Evolutionary conservation across 2,329 filamentous ascomycete species (phyloP), one percentile per base, ranked within the genome.

Genomic region (Monosporascus sp.): DNA sequence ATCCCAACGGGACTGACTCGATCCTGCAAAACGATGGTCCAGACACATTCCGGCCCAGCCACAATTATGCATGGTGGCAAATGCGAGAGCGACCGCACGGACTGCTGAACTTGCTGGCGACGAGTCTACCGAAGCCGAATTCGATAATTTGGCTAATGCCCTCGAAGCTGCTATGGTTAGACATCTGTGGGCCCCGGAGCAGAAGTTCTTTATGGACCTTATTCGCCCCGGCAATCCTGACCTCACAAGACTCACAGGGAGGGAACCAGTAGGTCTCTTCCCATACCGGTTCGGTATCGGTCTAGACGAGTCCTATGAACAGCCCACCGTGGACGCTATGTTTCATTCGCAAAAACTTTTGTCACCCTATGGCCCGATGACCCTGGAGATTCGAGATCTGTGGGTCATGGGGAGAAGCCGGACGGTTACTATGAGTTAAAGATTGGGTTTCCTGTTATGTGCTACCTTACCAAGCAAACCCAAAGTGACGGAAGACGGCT

Each of bases 21-120:
- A 58, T 64, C 20, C 55, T 70, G 44, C 63, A 62, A 51, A 63
- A 65, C 20, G 62, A 71, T 47, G 74, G 73, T 7, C 73, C 72
- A 2, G 63, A 73, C 26, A 73, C 72, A 3, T 76, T 70, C 51
- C 65, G 73, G 14, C 73, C 74, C 3, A 73, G 66, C 20, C 68
- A 72, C 58, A 76, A 76, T 49, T 70, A 3, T 76, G 76, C 51
- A 75, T 75, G 67, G 70, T 72, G 26, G 73, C 72, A 11, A 71
- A 71, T 54, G 72, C 73, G 1, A 61, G 65, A 31, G 72, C 72
- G 3, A 74, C 77, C 45, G 63, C 68, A 5, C 58, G 60, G 14
- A 67, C 74, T 50, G 73, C 73, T 8, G 53, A 54, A 0, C 48
- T 74, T 28, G 65, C 66, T 3, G 67, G 66, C n/a, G 64, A 73